phyloP scores from a whole-genome alignment of 768 basidiomycete species.

The Tulasnella sp. region DNA sequence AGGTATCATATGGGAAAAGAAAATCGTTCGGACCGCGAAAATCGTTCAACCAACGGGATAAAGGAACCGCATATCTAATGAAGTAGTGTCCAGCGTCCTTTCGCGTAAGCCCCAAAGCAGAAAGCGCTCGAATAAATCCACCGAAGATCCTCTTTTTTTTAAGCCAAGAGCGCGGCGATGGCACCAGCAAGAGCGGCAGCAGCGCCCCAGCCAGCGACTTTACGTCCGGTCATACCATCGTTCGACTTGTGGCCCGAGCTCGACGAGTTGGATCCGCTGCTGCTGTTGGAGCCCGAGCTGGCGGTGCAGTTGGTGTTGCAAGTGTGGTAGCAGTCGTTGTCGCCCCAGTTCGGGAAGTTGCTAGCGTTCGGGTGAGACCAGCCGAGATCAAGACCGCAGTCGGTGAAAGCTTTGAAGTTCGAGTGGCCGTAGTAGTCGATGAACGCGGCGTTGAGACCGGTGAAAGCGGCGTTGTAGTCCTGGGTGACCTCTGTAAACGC shows the following conservation, averaged over 20 bases:
- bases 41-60: not conserved
- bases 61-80: too few species aligned
- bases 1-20: not conserved
- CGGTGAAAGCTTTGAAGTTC: constrained; percentile 4
- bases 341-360: not conserved
- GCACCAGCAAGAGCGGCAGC: not conserved
- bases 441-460: constrained; percentile 3
- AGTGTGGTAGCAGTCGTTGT: constrained; percentile 4
- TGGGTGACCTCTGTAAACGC: not conserved
- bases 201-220: not conserved
- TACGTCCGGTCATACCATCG: not conserved
- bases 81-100: too few species aligned
- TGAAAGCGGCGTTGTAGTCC: constrained; percentile 7
- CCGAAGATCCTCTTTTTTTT: not conserved
- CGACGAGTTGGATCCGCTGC: not conserved
- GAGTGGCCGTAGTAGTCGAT: not conserved
- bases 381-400: constrained; percentile 7
- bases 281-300: not conserved
- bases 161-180: not conserved
- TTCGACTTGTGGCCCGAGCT: not conserved
- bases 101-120: too few species aligned
- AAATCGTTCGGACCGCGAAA: not conserved
- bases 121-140: not conserved
- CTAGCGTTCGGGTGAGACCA: not conserved
- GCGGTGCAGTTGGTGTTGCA: constrained; percentile 2